phyloP scores from a whole-genome alignment of 345 rosid genomes.

The Citrus unshiu region DNA sequence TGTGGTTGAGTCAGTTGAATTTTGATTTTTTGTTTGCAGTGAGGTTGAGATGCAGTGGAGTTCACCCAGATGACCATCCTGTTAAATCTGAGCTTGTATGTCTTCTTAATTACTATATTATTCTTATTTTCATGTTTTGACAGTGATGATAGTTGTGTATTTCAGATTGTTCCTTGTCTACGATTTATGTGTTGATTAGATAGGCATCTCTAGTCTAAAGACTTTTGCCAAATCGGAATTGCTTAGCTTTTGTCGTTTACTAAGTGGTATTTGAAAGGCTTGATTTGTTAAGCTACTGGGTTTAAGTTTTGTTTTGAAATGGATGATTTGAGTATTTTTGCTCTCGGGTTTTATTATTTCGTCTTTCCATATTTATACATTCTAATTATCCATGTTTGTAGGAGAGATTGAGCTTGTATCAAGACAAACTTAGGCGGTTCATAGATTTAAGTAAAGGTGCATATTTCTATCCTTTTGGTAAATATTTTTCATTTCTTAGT shows the following conservation, averaged over 20 bases:
- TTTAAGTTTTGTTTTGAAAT: not conserved
- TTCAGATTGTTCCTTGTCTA: not conserved
- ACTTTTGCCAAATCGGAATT: not conserved
- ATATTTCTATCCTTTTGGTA: slow-evolving; percentile 1
- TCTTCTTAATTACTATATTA: slow-evolving; percentile 1
- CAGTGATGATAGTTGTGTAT: not conserved
- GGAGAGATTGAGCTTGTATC: slow-evolving; percentile 76
- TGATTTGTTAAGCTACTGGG: not conserved
- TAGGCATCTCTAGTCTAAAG: not conserved
- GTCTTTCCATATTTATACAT: not conserved
- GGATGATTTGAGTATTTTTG: not conserved
- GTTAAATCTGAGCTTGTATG: slow-evolving; percentile 85
- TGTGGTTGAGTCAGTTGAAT: not conserved
- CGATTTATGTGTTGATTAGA: not conserved
- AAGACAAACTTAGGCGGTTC: slow-evolving; percentile 57
- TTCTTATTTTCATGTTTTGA: not conserved
- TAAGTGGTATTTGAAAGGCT: not conserved
- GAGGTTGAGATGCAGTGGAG: slow-evolving; percentile 78
- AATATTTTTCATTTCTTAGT: not conserved
- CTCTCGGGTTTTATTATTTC: not conserved
- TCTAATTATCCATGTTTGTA: slow-evolving; percentile 22
- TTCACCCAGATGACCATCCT: slow-evolving; percentile 79
- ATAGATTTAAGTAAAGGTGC: slow-evolving; percentile 72
- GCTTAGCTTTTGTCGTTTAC: not conserved
- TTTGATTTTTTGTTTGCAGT: slow-evolving; percentile 37